These are phyloP conservation scores for Dioszegia crocea DNA, from an alignment of 768 basidiomycete species.

Conservation along the genomic window DNA sequence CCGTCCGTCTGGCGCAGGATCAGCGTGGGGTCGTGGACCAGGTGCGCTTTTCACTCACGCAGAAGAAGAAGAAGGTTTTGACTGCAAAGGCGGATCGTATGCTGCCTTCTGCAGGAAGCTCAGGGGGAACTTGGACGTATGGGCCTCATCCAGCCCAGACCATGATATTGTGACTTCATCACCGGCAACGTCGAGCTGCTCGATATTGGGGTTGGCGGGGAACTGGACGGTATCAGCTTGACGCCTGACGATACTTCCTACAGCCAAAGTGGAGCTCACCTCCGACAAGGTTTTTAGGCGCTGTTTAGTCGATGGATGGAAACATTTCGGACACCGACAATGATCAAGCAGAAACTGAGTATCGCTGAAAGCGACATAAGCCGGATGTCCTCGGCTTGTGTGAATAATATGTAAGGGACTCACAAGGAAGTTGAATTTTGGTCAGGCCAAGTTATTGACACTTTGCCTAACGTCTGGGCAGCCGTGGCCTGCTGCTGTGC, in stretches of 20 bases:
- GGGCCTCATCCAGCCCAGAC: constrained; percentile 58
- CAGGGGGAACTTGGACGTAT: constrained; percentile 84
- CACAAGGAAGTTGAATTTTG: constrained; percentile 73
- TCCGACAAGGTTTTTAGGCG: constrained; percentile 81
- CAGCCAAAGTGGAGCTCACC: constrained; percentile 51
- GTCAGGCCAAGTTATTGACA: constrained; percentile 70
- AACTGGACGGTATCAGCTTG: constrained; percentile 57
- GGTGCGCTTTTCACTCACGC: no score
- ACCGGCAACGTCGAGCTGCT: constrained; percentile 55
- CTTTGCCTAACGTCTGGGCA: background rate
- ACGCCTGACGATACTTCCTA: background rate
- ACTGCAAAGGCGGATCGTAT: constrained; percentile 64
- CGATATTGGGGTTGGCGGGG: constrained; percentile 63
- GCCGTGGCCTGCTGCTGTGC: background rate
- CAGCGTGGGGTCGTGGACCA: no score
- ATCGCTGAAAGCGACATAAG: no score
- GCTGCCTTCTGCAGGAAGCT: constrained; percentile 72
- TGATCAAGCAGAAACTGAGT: constrained; percentile 90
- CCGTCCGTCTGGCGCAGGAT: constrained; percentile 58
- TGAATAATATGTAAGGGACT: no score
- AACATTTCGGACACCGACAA: constrained; percentile 80
- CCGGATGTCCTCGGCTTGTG: no score
- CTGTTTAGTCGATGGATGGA: constrained; percentile 83
- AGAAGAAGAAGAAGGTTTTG: background rate
- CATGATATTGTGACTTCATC: constrained; percentile 73